Evolutionary conservation across 805 yeast genomes (phyloP), one percentile per base, ranked within the genome.

Genomic region (Candida schatavii): DNA sequence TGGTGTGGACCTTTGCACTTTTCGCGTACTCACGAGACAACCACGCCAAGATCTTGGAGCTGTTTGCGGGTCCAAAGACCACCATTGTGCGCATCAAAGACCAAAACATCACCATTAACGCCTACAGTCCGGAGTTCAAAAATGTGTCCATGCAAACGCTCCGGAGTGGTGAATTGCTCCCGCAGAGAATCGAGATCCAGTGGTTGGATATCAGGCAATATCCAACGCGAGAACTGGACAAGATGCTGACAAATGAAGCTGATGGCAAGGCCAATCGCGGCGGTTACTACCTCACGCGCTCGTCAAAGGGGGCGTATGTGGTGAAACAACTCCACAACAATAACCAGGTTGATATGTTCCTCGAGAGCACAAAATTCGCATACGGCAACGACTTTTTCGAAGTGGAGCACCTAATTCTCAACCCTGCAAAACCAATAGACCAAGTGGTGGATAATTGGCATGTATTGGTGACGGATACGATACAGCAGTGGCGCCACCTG

Each of bases 391-490:
- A 54, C 37, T 64, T 64, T 46, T 61, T 62, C 48, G 46, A 59
- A 31, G 50, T 59, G 2, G 48, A 55, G 0, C 61, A 59, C 2
- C 59, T 77, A 35, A 36, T 46, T 0, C 66, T 83, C 1, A 62
- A 66, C 37, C 68, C 72, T 5, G 49, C 64, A 0, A 54, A 72
- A 10, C 62, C 71, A 3, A 62, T 82, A 5, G 78, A 75, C 48
- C 64, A 70, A 30, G 56, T 69, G 7, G 36, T 39, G 2, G 61
- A 72, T 18, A 72, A 54, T 15, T 43, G 65, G 51, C 83, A 80
- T 1, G 57, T 91, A 10, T 57, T 88, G 2, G 62, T 63, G 4
- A 72, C 93, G 0, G 75, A 86, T 42, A 42, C 46, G 10, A 55
- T 59, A 11, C 53, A 56, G 23, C 76, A 80, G 52, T 70, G 72